Percentiles rank a stretch among this genome's conserved stretches.
These are phyloP conservation scores for Ceratobasidium sp. DNA, from an alignment of 1,284 basidiomycete species.

Conservation along the genomic window DNA sequence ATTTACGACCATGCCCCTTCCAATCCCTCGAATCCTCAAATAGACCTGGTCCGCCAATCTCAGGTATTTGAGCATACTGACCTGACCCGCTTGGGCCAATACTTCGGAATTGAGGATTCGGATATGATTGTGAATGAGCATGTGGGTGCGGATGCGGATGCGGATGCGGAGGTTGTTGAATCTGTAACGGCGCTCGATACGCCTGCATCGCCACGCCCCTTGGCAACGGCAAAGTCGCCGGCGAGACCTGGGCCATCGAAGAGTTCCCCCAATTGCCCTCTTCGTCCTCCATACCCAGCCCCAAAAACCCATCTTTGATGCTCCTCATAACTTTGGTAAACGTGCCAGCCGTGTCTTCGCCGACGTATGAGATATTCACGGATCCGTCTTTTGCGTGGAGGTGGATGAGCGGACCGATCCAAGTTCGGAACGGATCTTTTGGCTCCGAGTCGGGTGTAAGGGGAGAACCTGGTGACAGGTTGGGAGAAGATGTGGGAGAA, in stretches of 20 bases:
- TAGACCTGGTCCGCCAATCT: conserved; percentile 1
- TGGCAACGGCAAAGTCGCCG: conserved; percentile 13
- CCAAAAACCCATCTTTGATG: conserved; percentile 33
- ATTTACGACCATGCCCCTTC: not conserved
- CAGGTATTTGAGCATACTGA: not conserved
- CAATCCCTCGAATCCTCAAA: conserved; percentile 4
- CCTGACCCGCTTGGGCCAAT: not conserved
- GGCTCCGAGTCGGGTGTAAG: conserved; percentile 5
- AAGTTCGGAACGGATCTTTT: conserved; percentile 34
- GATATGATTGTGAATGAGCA: not conserved
- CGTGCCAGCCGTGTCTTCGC: conserved; percentile 36
- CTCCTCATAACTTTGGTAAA: conserved; percentile 42
- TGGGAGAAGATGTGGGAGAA: conserved; percentile 7
- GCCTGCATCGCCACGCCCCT: conserved; percentile 25
- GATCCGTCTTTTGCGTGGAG: conserved; percentile 33
- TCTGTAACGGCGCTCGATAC: conserved; percentile 4
- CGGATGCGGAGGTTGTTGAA: not conserved
- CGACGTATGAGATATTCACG: conserved; percentile 17
- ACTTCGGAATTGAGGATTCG: not conserved
- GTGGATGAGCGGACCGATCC: conserved; percentile 29
- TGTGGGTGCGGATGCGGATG: not conserved
- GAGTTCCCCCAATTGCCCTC: not conserved
- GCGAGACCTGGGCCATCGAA: not conserved
- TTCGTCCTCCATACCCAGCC: conserved; percentile 15
- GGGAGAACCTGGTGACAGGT: not conserved